Conservation (phyloP, 2,329 filamentous ascomycete species). For the Colletotrichum tropicicola region DNA sequence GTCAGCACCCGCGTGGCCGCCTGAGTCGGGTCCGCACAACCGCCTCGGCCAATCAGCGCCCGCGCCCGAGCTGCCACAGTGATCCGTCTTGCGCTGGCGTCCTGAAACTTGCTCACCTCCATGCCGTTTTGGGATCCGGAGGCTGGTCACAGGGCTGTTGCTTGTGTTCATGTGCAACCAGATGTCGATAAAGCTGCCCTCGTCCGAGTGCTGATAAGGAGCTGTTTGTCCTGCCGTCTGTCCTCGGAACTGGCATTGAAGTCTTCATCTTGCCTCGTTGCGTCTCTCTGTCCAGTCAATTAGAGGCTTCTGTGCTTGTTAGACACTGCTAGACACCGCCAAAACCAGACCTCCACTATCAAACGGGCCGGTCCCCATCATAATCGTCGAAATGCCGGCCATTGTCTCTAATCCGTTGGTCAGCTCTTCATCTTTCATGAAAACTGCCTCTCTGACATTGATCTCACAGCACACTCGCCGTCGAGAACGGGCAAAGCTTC, state of each 20-base stretch:
- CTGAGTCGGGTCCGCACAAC: conserved; percentile 12
- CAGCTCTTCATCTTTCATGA: background rate
- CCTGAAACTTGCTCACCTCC: conserved; percentile 31
- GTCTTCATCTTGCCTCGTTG: background rate
- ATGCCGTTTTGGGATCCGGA: conserved; percentile 28
- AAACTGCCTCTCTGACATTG: background rate
- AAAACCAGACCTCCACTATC: background rate
- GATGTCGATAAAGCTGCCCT: conserved; percentile 14
- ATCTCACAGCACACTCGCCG: background rate
- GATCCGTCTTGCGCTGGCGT: conserved; percentile 24
- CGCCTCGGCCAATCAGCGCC: conserved; percentile 2
- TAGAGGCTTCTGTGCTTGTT: background rate
- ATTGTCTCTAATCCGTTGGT: conserved; percentile 13
- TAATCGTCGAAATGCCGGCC: conserved; percentile 18
- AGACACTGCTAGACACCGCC: background rate
- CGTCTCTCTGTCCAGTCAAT: background rate
- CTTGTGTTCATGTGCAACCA: conserved; percentile 28
- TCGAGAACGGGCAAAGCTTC: conserved; percentile 2
- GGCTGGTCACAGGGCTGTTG: conserved; percentile 29
- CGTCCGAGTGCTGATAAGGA: conserved; percentile 11
- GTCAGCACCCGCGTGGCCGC: background rate
- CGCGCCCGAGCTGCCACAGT: background rate
- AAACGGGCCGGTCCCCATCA: background rate
- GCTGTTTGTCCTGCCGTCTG: background rate
- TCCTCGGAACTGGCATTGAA: no score